A percentile compares a stretch with the other conserved stretches of the same genome.
Conservation (phyloP, 495 filamentous ascomycete genomes). For the Penicillium cataractarum region DNA sequence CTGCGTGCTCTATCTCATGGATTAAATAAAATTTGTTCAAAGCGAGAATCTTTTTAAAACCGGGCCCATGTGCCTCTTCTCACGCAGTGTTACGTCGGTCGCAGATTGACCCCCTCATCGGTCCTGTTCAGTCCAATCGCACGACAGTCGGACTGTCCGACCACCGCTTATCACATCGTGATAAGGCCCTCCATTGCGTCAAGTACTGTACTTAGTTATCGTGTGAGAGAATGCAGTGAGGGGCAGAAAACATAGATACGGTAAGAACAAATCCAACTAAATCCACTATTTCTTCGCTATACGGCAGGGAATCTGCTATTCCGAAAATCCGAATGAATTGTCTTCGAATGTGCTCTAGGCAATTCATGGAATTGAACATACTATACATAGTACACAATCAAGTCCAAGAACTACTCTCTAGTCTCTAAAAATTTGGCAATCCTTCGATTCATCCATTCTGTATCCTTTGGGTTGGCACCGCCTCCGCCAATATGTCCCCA, state of each 20-base stretch:
- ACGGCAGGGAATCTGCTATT: neutral
- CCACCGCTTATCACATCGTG: neutral
- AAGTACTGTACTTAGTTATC: neutral
- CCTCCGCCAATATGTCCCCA: constrained; percentile 65
- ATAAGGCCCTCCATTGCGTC: neutral
- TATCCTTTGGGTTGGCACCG: constrained; percentile 56
- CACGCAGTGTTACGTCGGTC: neutral
- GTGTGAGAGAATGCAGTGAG: neutral
- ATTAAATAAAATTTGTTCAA: neutral
- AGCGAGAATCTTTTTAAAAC: neutral
- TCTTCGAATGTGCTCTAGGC: neutral
- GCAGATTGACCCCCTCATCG: constrained; percentile 6
- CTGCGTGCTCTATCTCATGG: neutral
- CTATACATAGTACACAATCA: neutral
- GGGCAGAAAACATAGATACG: neutral
- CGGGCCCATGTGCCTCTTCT: neutral
- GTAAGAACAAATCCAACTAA: neutral
- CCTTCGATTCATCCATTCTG: constrained; percentile 61
- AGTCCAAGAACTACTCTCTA: neutral
- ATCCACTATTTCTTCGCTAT: neutral
- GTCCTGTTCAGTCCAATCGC: neutral
- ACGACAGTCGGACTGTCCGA: constrained; percentile 21
- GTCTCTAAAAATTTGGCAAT: constrained; percentile 42
- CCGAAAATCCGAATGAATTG: neutral
- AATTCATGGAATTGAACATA: neutral